Conservation (phyloP, 2,329 filamentous ascomycete species). For the Diaporthe humulicola region DNA sequence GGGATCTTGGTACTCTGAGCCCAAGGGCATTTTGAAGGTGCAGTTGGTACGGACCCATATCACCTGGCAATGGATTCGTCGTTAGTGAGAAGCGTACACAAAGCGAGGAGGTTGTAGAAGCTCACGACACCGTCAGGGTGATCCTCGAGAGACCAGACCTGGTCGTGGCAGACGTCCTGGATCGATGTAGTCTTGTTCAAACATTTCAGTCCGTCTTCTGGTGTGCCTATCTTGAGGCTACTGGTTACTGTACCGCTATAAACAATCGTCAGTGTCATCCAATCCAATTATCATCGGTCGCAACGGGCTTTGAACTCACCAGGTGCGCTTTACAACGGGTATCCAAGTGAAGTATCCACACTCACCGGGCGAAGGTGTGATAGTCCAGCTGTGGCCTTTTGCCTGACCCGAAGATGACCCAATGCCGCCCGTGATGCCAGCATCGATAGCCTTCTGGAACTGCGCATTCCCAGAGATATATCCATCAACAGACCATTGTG, state of each 20-base stretch:
- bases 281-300: too few relatives aligned
- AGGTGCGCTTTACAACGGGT: not conserved
- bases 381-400: not conserved
- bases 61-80: not conserved
- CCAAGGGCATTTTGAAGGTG: not conserved
- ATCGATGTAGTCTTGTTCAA: not conserved
- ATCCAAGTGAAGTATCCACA: conserved; percentile 11
- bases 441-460: not conserved
- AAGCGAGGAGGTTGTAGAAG: not conserved
- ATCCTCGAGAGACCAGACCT: not conserved
- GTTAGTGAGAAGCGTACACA: not conserved
- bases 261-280: not conserved
- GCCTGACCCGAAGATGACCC: not conserved
- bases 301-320: not conserved
- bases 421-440: not conserved
- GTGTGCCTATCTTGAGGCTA: not conserved
- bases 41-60: not conserved
- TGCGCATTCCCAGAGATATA: not conserved
- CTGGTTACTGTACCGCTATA: not conserved
- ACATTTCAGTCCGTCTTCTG: not conserved
- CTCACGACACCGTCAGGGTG: not conserved
- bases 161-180: not conserved
- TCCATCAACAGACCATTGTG: not conserved
- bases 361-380: not conserved
- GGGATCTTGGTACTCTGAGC: not conserved